These are phyloP conservation scores for Hanseniaspora clermontiae DNA, from an alignment of 805 yeast genomes.

Conservation along the genomic window DNA sequence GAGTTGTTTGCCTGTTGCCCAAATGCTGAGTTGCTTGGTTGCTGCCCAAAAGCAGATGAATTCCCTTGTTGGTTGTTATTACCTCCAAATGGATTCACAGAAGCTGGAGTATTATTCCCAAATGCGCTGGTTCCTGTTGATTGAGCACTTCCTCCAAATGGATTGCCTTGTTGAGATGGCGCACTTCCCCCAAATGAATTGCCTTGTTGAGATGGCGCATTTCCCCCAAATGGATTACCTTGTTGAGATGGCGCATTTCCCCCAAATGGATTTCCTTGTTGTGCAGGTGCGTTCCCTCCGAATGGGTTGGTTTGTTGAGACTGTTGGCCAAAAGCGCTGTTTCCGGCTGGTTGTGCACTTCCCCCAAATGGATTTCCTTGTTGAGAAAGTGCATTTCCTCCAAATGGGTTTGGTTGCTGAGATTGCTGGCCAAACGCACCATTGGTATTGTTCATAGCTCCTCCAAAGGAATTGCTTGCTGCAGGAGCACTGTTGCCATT, in stretches of 20 bases:
- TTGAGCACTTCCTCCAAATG: not conserved
- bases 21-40: not conserved
- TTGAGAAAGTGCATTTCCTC: not conserved
- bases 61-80: not conserved
- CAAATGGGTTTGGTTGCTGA: not conserved
- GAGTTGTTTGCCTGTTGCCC: not conserved
- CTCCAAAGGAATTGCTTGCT: not conserved
- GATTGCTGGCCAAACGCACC: not conserved
- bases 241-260: not conserved
- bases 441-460: not conserved
- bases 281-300: not conserved
- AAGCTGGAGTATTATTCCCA: too few relatives aligned
- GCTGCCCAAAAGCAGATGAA: not conserved
- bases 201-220: not conserved
- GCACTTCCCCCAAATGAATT: not conserved
- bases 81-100: conserved; percentile 1
- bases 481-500: conserved; percentile 12
- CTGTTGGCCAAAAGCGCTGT: not conserved
- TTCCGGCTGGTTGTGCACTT: not conserved
- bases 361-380: not conserved
- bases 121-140: not conserved
- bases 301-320: not conserved
- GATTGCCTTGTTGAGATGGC: conserved; percentile 6
- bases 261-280: conserved; percentile 10
- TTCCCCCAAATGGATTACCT: not conserved